These are phyloP conservation scores for Phlebiopsis gigantea DNA, from an alignment of 768 basidiomycete species.

Conservation along the genomic window DNA sequence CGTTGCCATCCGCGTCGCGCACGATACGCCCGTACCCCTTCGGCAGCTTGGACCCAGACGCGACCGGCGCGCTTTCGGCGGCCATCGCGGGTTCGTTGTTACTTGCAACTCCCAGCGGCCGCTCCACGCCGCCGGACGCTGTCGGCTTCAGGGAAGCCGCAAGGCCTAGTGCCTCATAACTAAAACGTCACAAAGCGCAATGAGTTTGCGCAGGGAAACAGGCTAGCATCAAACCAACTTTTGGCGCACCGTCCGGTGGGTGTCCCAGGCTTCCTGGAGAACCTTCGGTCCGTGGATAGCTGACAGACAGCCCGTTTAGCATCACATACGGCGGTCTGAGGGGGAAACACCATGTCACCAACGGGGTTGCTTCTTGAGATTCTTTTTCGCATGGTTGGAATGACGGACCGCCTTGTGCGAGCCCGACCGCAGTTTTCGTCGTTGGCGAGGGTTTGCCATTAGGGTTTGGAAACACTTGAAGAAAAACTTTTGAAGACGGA, in stretches of 20 bases:
- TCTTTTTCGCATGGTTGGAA: constrained; percentile 67
- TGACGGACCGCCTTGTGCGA: constrained; percentile 70
- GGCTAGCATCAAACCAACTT: constrained; percentile 55
- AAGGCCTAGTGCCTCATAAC: constrained; percentile 78
- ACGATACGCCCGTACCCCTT: constrained; percentile 78
- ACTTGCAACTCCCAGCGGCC: constrained; percentile 15
- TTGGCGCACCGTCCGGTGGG: constrained; percentile 81
- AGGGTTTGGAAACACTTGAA: background rate
- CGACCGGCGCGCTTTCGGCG: constrained; percentile 15
- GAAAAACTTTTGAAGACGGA: background rate
- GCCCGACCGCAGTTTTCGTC: constrained; percentile 77
- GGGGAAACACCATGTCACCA: constrained; percentile 25
- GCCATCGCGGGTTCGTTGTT: constrained; percentile 14
- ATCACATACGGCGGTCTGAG: constrained; percentile 7
- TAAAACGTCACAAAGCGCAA: constrained; percentile 23
- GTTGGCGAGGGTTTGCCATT: constrained; percentile 95
- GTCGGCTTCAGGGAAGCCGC: constrained; percentile 61
- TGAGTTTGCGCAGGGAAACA: background rate
- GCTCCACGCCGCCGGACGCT: constrained; percentile 65
- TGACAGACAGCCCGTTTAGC: constrained; percentile 24
- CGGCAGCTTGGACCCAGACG: constrained; percentile 31
- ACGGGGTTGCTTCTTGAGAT: constrained; percentile 77
- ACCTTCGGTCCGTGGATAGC: constrained; percentile 79
- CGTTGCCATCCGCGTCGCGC: constrained; percentile 71
- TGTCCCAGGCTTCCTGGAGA: constrained; percentile 85